Evolutionary conservation across 768 basidiomycete genomes (phyloP), one percentile per base, ranked within the genome.

Genomic region (Podaxis sp.): DNA sequence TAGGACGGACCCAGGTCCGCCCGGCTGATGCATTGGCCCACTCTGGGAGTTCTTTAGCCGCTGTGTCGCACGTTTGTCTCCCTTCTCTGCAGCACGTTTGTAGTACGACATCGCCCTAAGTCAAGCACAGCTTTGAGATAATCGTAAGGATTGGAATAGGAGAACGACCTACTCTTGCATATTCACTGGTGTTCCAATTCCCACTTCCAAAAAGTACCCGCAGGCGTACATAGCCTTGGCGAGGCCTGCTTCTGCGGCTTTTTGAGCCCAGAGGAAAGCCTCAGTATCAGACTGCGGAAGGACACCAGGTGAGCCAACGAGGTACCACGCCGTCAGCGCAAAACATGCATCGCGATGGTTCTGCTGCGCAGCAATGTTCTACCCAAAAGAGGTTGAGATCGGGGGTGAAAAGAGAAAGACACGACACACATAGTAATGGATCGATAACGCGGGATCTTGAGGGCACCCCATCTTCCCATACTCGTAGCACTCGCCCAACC

Each of bases 401-500:
- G 38, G 58, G 50, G 24, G 24, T 22, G 64, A 50, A 13, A 41
- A 41, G 51, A 60, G 24, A 58, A 56, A 62, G 22, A 60, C n/a
- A 44, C 61, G n/a, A 83, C 91, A 73, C 76, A 96, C 95, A 74
- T 99, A 99, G 75, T 99, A 99, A 76, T 99, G 97, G 69, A 99
- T 99, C 51, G 94, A 96, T 61, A 99, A 80, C 30, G 97, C 97
- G 0, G 96, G 87, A 73, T 99, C 97, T 72, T 95, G 93, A 17
- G 97, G 97, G 70, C 97, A 99, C 8, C 95, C 96, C 87, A 98
- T 90, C 81, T 93, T 96, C 38, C 97, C 97, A 74, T 99, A 99
- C 79, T 99, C 97, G 74, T 99, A 99, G 74, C 96, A 98, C 77
- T 99, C 96, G 26, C 97, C 97, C 61, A 99, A 78, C 64, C 94